Conservation (phyloP, 2,329 filamentous ascomycete genomes). For the Colletotrichum australisinense region DNA sequence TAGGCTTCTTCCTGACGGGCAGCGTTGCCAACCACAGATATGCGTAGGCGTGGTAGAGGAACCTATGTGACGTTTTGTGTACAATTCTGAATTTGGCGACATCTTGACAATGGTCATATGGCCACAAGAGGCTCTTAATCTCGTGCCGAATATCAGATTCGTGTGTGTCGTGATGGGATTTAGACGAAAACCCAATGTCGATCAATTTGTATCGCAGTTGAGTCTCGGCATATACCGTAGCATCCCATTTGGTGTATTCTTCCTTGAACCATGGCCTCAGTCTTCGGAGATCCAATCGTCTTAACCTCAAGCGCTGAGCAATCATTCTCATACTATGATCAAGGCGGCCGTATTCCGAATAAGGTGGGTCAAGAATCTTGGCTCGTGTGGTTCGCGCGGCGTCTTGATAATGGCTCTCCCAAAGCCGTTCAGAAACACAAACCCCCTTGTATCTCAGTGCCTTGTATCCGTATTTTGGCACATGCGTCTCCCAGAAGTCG, state of each 20-base stretch:
- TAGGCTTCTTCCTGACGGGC: background rate
- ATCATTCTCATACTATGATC: background rate
- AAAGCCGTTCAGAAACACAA: background rate
- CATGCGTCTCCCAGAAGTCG: constrained; percentile 9
- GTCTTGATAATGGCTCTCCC: background rate
- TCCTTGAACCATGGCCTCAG: constrained; percentile 9
- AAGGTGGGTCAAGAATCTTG: background rate
- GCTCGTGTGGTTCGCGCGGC: background rate
- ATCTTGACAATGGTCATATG: background rate
- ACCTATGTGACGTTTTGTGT: no score
- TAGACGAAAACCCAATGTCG: accelerated
- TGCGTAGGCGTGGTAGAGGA: constrained; percentile 6
- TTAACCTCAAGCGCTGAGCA: background rate
- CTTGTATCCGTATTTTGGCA: background rate
- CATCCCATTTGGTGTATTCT: background rate
- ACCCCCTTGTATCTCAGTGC: background rate
- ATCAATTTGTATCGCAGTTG: background rate
- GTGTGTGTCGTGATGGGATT: background rate
- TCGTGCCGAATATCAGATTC: background rate
- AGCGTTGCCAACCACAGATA: constrained; percentile 3
- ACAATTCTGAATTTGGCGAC: background rate
- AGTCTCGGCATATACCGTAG: constrained; percentile 9
- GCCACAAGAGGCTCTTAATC: background rate
- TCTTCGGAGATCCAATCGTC: background rate
- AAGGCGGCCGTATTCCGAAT: background rate